Percentiles rank a stretch among this genome's conserved stretches.
Evolutionary conservation across 2,329 filamentous ascomycete species (phyloP).

Genomic region (Penicillium verrucosum): DNA sequence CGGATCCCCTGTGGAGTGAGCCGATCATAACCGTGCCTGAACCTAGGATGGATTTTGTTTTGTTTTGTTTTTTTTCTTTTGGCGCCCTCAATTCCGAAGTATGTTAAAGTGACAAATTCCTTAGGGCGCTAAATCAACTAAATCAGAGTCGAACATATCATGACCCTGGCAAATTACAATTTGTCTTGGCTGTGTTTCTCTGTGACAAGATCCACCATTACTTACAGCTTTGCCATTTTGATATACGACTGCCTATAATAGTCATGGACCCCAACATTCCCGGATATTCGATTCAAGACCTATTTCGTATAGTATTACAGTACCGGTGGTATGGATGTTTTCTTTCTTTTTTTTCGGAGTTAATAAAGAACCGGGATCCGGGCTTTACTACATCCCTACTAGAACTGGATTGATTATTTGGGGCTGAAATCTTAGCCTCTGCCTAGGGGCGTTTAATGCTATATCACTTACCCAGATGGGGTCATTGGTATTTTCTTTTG

Average conservation of each 20-base stretch:
- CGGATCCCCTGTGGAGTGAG: constrained; percentile 6
- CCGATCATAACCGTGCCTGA: constrained; percentile 1
- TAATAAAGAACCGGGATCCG: neutral
- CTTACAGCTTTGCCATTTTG: neutral
- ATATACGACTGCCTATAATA: constrained; percentile 1
- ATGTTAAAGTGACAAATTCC: neutral
- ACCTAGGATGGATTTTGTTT: neutral
- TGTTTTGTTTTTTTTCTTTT: neutral
- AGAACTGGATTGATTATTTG: neutral
- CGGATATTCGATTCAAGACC: neutral
- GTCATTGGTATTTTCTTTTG: neutral
- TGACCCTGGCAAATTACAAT: neutral
- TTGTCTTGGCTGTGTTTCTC: neutral
- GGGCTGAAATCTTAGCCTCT: neutral
- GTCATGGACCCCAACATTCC: neutral
- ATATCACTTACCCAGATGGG: neutral
- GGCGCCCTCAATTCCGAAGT: neutral
- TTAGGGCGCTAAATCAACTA: neutral
- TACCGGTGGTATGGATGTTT: neutral
- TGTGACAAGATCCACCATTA: constrained; percentile 2
- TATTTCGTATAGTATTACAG: neutral
- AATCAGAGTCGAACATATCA: neutral
- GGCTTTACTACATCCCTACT: neutral
- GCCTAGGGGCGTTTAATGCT: neutral
- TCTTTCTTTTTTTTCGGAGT: neutral